Evolutionary conservation across 2,329 filamentous ascomycete species (phyloP).

Genomic region (Aspergillus pseudoglaucus): DNA sequence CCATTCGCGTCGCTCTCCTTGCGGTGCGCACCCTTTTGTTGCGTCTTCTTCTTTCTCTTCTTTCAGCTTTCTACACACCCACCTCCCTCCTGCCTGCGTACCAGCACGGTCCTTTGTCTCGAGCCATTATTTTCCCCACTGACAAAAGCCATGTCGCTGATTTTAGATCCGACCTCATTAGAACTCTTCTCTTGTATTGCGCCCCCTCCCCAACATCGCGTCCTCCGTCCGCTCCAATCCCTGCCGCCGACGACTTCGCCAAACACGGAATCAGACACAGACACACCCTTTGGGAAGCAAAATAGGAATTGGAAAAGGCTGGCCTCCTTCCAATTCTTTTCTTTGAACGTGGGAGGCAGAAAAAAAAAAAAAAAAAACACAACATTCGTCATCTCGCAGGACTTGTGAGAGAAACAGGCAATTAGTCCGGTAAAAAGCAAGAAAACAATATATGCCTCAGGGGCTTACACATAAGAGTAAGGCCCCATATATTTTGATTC

Average conservation of each 20-base stretch:
- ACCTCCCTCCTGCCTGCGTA: background rate
- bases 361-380: no score
- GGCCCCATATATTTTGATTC: background rate
- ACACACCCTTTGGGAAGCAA: slow-evolving; percentile 2
- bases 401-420: no score
- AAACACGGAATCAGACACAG: background rate
- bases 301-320: slow-evolving; percentile 15
- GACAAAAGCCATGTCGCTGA: slow-evolving; percentile 4
- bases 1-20: background rate
- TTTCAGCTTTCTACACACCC: background rate
- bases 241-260: background rate
- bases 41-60: background rate
- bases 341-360: no score
- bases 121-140: slow-evolving; percentile 4
- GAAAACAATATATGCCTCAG: background rate
- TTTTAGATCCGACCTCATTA: slow-evolving; percentile 7
- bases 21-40: background rate
- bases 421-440: background rate
- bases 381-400: no score
- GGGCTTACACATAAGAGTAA: background rate
- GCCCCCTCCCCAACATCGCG: background rate
- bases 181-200: slow-evolving; percentile 2
- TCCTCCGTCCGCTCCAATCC: background rate
- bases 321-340: slow-evolving; percentile 14
- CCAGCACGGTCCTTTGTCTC: background rate